phyloP scores from a whole-genome alignment of 2,329 filamentous ascomycete species.

The Alternaria ethzedia region DNA sequence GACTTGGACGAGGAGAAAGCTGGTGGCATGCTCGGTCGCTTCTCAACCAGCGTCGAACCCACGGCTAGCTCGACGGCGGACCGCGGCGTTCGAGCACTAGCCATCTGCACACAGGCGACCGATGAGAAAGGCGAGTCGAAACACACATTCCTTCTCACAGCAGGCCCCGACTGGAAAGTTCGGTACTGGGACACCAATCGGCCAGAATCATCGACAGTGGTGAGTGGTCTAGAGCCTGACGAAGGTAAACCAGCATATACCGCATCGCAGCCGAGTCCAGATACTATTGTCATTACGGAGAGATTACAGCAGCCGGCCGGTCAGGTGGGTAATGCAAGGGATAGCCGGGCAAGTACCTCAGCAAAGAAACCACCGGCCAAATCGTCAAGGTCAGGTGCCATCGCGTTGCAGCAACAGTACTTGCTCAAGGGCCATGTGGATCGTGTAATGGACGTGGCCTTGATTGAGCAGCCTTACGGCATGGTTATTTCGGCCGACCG shows the following conservation, averaged over 20 bases:
- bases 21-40: slow-evolving; percentile 84
- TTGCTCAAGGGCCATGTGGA: slow-evolving; percentile 87
- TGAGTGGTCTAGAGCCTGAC: slow-evolving; percentile 77
- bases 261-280: slow-evolving; percentile 45
- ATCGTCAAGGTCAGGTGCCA: slow-evolving; percentile 78
- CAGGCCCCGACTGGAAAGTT: slow-evolving; percentile 86
- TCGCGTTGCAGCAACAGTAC: slow-evolving; percentile 91
- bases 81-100: slow-evolving; percentile 75
- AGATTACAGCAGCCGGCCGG: slow-evolving; percentile 31
- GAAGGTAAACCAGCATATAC: slow-evolving; percentile 75
- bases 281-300: slow-evolving; percentile 52
- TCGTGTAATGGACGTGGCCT: slow-evolving; percentile 82
- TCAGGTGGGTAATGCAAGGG: slow-evolving; percentile 23
- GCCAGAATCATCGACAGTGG: slow-evolving; percentile 77
- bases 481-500: slow-evolving; percentile 93
- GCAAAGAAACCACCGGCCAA: slow-evolving; percentile 46
- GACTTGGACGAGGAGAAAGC: slow-evolving; percentile 87
- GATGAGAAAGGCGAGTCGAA: slow-evolving; percentile 74
- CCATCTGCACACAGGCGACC: slow-evolving; percentile 72
- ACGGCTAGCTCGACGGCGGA: slow-evolving; percentile 62
- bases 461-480: slow-evolving; percentile 86
- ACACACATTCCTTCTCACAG: slow-evolving; percentile 84
- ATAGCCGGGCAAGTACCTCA: slow-evolving; percentile 42
- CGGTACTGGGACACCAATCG: slow-evolving; percentile 90
- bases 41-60: slow-evolving; percentile 70